These are phyloP conservation scores for Strobilomyces confusus DNA, from an alignment of 768 basidiomycete species.

Conservation along the genomic window DNA sequence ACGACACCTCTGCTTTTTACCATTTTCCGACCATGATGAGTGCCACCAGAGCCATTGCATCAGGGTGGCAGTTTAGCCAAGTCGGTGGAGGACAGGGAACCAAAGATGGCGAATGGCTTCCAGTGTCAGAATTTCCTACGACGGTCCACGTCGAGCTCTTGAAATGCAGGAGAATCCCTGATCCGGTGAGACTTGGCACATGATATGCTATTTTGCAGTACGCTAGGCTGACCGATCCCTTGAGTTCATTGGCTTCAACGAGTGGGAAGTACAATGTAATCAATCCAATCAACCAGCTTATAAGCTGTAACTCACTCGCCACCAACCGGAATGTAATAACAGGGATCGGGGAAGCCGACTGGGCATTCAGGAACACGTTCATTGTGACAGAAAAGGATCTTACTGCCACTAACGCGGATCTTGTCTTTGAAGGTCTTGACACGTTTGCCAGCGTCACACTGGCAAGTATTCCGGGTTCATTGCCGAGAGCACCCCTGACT, in stretches of 20 bases:
- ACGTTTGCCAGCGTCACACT: constrained; percentile 76
- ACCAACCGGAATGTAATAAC: not conserved
- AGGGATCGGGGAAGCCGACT: constrained; percentile 89
- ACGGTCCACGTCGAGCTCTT: constrained; percentile 85
- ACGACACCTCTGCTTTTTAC: not conserved
- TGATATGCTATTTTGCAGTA: not conserved
- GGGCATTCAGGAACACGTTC: constrained; percentile 77
- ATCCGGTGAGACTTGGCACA: constrained; percentile 57
- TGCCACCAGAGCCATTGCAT: constrained; percentile 28
- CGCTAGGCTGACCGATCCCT: constrained; percentile 7
- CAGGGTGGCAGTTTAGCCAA: constrained; percentile 67
- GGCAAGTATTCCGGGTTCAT: constrained; percentile 34
- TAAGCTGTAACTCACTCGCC: not conserved
- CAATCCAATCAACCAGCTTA: not conserved
- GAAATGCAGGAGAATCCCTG: constrained; percentile 67
- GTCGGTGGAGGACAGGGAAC: constrained; percentile 57
- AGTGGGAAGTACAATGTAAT: constrained; percentile 90
- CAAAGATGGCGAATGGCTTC: constrained; percentile 63
- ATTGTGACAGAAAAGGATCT: constrained; percentile 46
- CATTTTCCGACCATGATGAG: constrained; percentile 19
- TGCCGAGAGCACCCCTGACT: not conserved
- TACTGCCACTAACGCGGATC: constrained; percentile 49
- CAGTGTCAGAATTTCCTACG: constrained; percentile 68
- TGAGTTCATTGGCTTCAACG: constrained; percentile 73
- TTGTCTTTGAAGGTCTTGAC: constrained; percentile 89